phyloP scores from a whole-genome alignment of 2,329 filamentous ascomycete species.

The Penicillium sp. region DNA sequence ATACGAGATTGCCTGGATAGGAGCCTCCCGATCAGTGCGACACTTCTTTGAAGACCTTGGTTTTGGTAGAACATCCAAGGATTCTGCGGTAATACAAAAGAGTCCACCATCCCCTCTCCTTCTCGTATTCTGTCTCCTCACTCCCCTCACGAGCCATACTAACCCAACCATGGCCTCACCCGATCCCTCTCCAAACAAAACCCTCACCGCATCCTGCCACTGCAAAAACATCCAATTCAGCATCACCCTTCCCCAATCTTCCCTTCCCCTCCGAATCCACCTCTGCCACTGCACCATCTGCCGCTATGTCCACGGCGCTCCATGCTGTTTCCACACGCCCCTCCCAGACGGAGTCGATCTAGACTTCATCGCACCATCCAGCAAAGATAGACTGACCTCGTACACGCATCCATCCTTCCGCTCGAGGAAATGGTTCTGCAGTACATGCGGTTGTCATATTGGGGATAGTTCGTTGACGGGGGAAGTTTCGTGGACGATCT shows the following conservation, averaged over 20 bases:
- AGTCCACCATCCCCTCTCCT: neutral
- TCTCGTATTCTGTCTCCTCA: too few relatives aligned
- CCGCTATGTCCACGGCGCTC: constrained; percentile 45
- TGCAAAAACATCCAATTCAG: constrained; percentile 35
- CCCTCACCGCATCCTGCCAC: constrained; percentile 32
- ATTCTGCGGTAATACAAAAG: constrained; percentile 1
- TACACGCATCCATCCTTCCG: constrained; percentile 38
- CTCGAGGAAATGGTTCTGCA: constrained; percentile 47
- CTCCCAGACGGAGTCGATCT: constrained; percentile 28
- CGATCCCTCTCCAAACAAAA: constrained; percentile 10
- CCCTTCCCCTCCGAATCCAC: constrained; percentile 45
- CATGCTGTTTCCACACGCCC: constrained; percentile 31
- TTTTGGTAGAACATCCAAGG: neutral
- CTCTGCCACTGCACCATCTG: constrained; percentile 53
- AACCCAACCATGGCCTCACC: neutral
- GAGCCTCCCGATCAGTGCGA: neutral
- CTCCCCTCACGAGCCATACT: too few relatives aligned
- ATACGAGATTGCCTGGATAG: constrained; percentile 9
- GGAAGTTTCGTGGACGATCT: constrained; percentile 27
- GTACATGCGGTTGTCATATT: constrained; percentile 49
- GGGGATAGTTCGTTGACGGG: constrained; percentile 18
- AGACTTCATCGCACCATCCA: constrained; percentile 30
- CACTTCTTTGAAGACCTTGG: neutral
- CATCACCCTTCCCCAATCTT: constrained; percentile 37
- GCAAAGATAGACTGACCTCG: constrained; percentile 21